Percentiles rank a stretch among this genome's conserved stretches.
phyloP scores from a whole-genome alignment of 2,329 filamentous ascomycete genomes.

The Trichoderma sp. region DNA sequence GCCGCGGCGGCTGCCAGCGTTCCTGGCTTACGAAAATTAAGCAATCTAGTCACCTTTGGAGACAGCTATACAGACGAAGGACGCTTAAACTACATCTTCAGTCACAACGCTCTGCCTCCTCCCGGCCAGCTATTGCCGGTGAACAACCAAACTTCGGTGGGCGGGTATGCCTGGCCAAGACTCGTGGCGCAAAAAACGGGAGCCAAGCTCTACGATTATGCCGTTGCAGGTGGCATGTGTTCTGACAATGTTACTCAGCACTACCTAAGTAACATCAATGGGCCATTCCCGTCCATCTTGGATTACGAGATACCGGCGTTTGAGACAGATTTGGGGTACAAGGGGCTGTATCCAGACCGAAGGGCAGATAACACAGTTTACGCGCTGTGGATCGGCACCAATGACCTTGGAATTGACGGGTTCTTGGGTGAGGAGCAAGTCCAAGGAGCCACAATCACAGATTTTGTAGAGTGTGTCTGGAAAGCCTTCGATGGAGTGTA shows the following conservation, averaged over 20 bases:
- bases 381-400: slow-evolving; percentile 79
- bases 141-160: slow-evolving; percentile 60
- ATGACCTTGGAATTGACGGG: slow-evolving; percentile 70
- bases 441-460: slow-evolving; percentile 60
- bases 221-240: slow-evolving; percentile 73
- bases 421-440: slow-evolving; percentile 69
- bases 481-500: slow-evolving; percentile 65
- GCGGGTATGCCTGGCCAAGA: slow-evolving; percentile 71
- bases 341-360: slow-evolving; percentile 47
- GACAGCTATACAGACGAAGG: slow-evolving; percentile 79
- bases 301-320: slow-evolving; percentile 65
- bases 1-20: slow-evolving; percentile 10
- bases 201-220: slow-evolving; percentile 67
- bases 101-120: slow-evolving; percentile 65
- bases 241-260: slow-evolving; percentile 62
- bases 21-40: slow-evolving; percentile 13
- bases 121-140: slow-evolving; percentile 54
- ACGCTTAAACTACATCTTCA: slow-evolving; percentile 65
- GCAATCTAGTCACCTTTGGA: slow-evolving; percentile 70
- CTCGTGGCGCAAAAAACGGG: slow-evolving; percentile 65
- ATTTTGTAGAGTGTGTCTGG: slow-evolving; percentile 72
- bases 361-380: slow-evolving; percentile 68
- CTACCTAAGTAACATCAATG: slow-evolving; percentile 42
- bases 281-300: slow-evolving; percentile 59
- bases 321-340: slow-evolving; percentile 50